Evolutionary conservation across 495 filamentous ascomycete species (phyloP), one percentile per base, ranked within the genome.

Genomic region (Cercophora newfieldiana): DNA sequence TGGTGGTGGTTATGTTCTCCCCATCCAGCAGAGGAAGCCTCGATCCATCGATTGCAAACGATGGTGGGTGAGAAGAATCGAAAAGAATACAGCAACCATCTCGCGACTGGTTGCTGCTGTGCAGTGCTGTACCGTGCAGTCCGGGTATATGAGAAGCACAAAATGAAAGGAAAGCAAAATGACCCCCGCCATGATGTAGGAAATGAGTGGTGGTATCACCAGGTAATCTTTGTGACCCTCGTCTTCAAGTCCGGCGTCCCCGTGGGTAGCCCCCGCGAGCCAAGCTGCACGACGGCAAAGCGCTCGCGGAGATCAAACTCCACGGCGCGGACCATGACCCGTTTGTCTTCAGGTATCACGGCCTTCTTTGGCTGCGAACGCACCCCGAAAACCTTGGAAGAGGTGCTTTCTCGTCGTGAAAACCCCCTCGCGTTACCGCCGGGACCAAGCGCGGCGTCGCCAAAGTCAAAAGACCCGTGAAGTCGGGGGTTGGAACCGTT

Each of bases 261-360:
- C 7, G 75, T 78, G 18, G 72, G 76, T n/a, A 82, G 68, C n/a
- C 80, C 80, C 59, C 83, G 72, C 28, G 82, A 82, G 37, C 83
- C 83, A 24, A 83, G 81, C 66, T 82, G 72, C 6, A 86, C 72
- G 0, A 73, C 71, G 10, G 83, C 83, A 29, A 77, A 77, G 28
- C 79, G 74, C 68, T 79, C 74, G 26, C 81, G 81, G 59, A 86
- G 70, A 56, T 85, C 79, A 61, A 86, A 85, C 69, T 85, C 72
- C 64, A 85, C 83, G 22, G 81, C 79, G 61, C 80, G 75, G 29
- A 86, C 81, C 82, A 85, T 85, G 55, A 85, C 80, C 7, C 83
- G 79, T 71, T 74, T 81, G 31, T 83, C 80, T 24, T 81, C 81
- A 0, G 81, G 80, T 25, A 82, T 73, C 30, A 47, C 29, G 61